Conservation (phyloP, 2,329 filamentous ascomycete species). For the Berkeleyomyces basicola region DNA sequence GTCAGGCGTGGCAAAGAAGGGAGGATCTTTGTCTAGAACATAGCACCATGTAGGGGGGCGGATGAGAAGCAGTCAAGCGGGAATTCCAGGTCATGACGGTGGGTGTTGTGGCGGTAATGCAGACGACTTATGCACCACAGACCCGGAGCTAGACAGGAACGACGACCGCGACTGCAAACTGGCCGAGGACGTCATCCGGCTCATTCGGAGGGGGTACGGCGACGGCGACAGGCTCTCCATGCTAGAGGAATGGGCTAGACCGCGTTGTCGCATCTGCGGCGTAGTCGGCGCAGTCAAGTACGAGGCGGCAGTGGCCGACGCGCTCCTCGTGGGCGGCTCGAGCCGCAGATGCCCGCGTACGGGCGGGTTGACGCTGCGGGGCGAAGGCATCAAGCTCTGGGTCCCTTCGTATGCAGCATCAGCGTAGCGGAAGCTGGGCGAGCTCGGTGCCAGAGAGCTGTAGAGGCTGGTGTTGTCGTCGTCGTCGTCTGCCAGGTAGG, state of each 20-base stretch:
- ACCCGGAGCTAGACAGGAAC: conserved; percentile 1
- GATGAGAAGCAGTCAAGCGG: not conserved
- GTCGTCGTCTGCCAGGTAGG: not conserved
- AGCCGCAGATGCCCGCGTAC: not conserved
- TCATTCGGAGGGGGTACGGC: not conserved
- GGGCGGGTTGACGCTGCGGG: not conserved
- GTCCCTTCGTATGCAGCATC: not conserved
- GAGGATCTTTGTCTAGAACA: not conserved
- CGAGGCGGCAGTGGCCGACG: not conserved
- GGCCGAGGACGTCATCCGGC: not conserved
- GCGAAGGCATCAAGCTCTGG: conserved; percentile 2
- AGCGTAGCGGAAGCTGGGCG: conserved; percentile 7
- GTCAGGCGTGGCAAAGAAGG: not conserved
- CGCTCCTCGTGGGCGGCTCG: not conserved
- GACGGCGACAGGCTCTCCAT: conserved; percentile 1
- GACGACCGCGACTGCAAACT: conserved; percentile 5
- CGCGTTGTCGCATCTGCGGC: not conserved
- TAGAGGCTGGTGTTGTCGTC: conserved; percentile 5
- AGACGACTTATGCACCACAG: conserved; percentile 4
- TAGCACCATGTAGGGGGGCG: not conserved
- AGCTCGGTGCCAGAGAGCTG: not conserved
- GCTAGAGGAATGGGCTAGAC: not conserved
- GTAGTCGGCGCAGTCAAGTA: conserved; percentile 2
- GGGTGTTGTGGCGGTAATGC: not conserved
- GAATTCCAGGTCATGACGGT: not conserved